Base-by-base conservation (phyloP, 352 stramenopile genomes). In the Pythium aristosporum region DNA sequence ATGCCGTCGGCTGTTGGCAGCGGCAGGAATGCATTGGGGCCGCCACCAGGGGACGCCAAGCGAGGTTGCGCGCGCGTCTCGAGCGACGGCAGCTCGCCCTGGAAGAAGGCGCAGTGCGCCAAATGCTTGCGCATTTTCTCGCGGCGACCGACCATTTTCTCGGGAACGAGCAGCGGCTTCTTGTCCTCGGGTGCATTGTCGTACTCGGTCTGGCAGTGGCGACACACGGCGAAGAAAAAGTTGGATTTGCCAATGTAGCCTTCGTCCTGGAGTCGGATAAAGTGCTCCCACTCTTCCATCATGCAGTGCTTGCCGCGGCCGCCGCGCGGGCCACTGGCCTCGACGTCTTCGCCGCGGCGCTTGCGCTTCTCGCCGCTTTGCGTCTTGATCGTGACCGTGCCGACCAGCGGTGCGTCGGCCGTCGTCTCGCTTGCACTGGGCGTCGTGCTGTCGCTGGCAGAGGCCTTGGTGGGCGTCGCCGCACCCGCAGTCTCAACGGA, bases 241-340 rank as follows among this genome's bases (percentile, higher is more conserved):
- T 93, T 93, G 18, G 81, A 90, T 28, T 90, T 91, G 69, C 79
- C 82, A 66, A 93, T 90, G 73, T 89, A 93, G 20, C 82, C 85
- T 59, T 90, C 79, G 34, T 90, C 76, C 60, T 89, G 75, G 43
- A 93, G 72, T 0, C 85, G 82, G 44, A 75, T 81, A 54, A 91
- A 93, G 62, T 93, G 82, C 41, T 78, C 70, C 85, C 85, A 93
- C 61, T 93, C 85, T 52, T 89, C 85, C 79, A 93, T 91, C 69
- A 91, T 82, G 67, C 82, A 90, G 73, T 90, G 79, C 63, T 88
- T 89, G 61, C 82, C 79, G 41, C 82, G 79, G 2, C 79, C 79
- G 28, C 79, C 77, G 18, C 74, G 77, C 9, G 72, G 61, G 20
- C 73, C 71, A 28, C 69, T 65, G 32, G 64, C 71, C 63, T 84